Evolutionary conservation across 2,329 filamentous ascomycete genomes (phyloP).

Genomic region (Ilyonectria destructans): DNA sequence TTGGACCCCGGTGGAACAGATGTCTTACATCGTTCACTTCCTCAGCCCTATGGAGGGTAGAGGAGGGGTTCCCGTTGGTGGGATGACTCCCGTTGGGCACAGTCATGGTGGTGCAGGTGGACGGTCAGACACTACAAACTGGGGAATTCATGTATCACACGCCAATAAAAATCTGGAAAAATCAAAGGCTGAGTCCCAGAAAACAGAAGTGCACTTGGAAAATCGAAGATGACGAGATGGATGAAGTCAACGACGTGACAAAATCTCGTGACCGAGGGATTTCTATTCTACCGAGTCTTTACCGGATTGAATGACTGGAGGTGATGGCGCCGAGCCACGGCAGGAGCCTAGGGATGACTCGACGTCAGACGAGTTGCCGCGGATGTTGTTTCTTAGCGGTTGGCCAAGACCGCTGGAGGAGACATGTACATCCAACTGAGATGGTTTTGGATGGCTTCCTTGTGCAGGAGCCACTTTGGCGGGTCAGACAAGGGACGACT

Average conservation of each 20-base stretch:
- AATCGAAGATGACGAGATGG: constrained; percentile 38
- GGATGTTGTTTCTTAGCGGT: constrained; percentile 11
- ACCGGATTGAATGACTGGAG: constrained; percentile 31
- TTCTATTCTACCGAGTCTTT: constrained; percentile 50
- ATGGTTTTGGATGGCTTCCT: constrained; percentile 21
- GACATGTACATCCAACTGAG: constrained; percentile 21
- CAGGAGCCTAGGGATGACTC: constrained; percentile 2
- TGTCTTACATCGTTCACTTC: constrained; percentile 53
- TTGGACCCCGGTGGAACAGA: background rate
- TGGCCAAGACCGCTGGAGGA: background rate
- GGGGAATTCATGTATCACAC: background rate
- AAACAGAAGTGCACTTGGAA: constrained; percentile 26
- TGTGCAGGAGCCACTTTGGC: constrained; percentile 2
- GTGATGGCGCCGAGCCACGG: constrained; percentile 12
- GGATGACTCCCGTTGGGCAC: constrained; percentile 40
- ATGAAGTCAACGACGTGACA: constrained; percentile 32
- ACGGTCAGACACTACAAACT: constrained; percentile 9
- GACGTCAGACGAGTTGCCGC: background rate
- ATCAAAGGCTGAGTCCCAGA: background rate
- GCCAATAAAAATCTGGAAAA: constrained; percentile 16
- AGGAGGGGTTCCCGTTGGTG: constrained; percentile 42
- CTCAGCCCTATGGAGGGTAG: constrained; percentile 51
- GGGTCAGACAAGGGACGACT: background rate
- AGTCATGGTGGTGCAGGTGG: constrained; percentile 46
- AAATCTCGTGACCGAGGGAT: constrained; percentile 50